phyloP scores from a whole-genome alignment of 768 basidiomycete species.

The Suillus variegatus region DNA sequence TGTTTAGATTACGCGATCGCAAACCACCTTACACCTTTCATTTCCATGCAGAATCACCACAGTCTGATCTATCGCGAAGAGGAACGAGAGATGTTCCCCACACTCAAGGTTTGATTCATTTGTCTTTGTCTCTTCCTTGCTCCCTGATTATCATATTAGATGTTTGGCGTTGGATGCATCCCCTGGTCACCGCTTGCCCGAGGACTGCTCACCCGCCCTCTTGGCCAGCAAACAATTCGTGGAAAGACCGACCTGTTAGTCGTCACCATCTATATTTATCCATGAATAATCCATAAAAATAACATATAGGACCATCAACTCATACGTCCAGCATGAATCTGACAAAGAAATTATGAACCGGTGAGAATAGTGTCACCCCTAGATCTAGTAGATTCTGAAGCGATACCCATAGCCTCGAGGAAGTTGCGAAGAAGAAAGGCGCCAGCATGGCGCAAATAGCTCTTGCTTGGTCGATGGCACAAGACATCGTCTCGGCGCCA shows the following conservation, averaged over 20 bases:
- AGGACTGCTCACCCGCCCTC: conserved; percentile 48
- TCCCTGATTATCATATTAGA: conserved; percentile 26
- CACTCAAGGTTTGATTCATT: conserved; percentile 42
- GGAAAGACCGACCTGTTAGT: conserved; percentile 36
- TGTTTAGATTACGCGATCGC: conserved; percentile 57
- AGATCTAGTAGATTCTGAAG: conserved; percentile 9
- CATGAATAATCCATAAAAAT: neutral
- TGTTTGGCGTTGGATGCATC: conserved; percentile 55
- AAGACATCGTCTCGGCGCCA: conserved; percentile 55
- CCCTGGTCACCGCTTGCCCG: conserved; percentile 62
- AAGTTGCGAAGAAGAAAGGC: conserved; percentile 51
- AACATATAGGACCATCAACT: conserved; percentile 17
- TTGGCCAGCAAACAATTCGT: conserved; percentile 40
- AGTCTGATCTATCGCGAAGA: conserved; percentile 65
- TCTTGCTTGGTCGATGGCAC: conserved; percentile 51
- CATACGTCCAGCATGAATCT: conserved; percentile 25
- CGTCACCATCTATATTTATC: neutral
- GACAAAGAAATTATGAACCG: conserved; percentile 41
- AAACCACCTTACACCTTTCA: conserved; percentile 60
- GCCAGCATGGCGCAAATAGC: conserved; percentile 60
- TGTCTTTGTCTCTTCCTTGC: neutral
- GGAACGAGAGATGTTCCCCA: conserved; percentile 65
- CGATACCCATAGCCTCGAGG: conserved; percentile 45
- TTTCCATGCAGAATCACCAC: conserved; percentile 73
- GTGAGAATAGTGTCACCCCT: conserved; percentile 25